Evolutionary conservation across 1,139 yeast genomes (phyloP).

Genomic region (Zygoascus hellenicus): DNA sequence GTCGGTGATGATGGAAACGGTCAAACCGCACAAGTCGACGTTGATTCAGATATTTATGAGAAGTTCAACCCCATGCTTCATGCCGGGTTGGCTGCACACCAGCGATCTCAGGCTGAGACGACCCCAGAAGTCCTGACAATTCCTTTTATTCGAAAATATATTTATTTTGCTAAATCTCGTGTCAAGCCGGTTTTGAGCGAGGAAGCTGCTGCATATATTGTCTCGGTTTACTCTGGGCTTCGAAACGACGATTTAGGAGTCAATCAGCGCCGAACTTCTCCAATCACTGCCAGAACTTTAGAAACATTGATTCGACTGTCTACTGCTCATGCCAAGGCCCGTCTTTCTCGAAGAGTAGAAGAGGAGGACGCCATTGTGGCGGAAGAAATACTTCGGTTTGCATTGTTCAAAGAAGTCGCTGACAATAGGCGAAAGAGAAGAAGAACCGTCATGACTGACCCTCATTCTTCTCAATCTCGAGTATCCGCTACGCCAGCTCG

Average conservation of each 20-base stretch:
- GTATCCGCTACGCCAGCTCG: neutral
- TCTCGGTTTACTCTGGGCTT: constrained; percentile 68
- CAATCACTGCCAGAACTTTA: constrained; percentile 95
- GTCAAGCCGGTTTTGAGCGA: constrained; percentile 74
- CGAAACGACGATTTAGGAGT: constrained; percentile 74
- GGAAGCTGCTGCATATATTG: constrained; percentile 77
- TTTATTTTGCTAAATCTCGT: constrained; percentile 91
- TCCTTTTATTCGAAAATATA: constrained; percentile 82
- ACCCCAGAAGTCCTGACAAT: constrained; percentile 57
- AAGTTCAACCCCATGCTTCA: constrained; percentile 78
- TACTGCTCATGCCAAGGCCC: constrained; percentile 94
- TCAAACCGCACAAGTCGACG: constrained; percentile 32
- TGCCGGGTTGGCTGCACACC: constrained; percentile 57
- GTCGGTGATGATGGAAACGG: constrained; percentile 62
- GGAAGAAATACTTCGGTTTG: constrained; percentile 75
- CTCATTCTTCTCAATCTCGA: neutral
- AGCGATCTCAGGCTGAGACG: constrained; percentile 17
- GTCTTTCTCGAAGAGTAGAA: constrained; percentile 71
- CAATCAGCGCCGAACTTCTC: constrained; percentile 79
- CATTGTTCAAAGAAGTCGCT: constrained; percentile 71
- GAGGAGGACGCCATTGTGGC: constrained; percentile 82
- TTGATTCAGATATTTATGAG: constrained; percentile 60
- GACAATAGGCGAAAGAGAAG: constrained; percentile 28
- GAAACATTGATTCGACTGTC: constrained; percentile 94
- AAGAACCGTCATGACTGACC: constrained; percentile 23